A percentile compares a stretch with the other conserved stretches of the same genome.
These are phyloP conservation scores for Umbelopsis ramanniana DNA, from an alignment of 192 early-diverging fungal species.

Conservation along the genomic window DNA sequence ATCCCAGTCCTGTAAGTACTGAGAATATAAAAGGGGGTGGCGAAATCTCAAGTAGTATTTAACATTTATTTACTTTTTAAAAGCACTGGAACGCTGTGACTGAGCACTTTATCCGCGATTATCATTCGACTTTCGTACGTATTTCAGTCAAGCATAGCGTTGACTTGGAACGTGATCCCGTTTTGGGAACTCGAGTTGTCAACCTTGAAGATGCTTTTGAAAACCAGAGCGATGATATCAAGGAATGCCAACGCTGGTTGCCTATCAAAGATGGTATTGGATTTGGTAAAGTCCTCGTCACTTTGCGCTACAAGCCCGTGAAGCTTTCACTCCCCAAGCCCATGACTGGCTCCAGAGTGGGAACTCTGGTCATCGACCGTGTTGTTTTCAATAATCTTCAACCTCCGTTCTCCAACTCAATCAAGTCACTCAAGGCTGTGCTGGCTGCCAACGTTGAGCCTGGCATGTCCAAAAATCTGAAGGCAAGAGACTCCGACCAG, in stretches of 20 bases:
- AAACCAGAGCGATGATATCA: constrained; percentile 24
- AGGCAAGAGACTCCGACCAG: constrained; percentile 21
- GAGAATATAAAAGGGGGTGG: neutral
- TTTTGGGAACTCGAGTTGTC: constrained; percentile 25
- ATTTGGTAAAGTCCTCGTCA: constrained; percentile 31
- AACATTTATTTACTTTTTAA: neutral
- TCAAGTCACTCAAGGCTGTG: constrained; percentile 10
- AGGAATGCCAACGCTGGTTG: constrained; percentile 28
- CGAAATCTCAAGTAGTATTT: neutral
- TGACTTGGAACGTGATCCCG: constrained; percentile 31
- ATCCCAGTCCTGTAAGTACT: constrained; percentile 31
- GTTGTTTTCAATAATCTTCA: constrained; percentile 14
- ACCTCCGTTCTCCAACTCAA: constrained; percentile 9
- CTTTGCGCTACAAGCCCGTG: constrained; percentile 34
- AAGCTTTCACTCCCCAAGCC: constrained; percentile 25
- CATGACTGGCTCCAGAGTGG: constrained; percentile 22
- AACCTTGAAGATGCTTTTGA: constrained; percentile 25
- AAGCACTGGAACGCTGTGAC: constrained; percentile 38
- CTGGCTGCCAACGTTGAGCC: constrained; percentile 31
- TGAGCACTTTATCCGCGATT: constrained; percentile 29
- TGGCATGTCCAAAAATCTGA: constrained; percentile 8
- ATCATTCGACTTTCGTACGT: constrained; percentile 14
- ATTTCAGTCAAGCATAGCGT: constrained; percentile 30
- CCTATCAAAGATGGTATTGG: constrained; percentile 36
- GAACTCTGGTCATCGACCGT: constrained; percentile 29